phyloP scores from a whole-genome alignment of 495 filamentous ascomycete genomes.

The Trichoderma erinaceum region DNA sequence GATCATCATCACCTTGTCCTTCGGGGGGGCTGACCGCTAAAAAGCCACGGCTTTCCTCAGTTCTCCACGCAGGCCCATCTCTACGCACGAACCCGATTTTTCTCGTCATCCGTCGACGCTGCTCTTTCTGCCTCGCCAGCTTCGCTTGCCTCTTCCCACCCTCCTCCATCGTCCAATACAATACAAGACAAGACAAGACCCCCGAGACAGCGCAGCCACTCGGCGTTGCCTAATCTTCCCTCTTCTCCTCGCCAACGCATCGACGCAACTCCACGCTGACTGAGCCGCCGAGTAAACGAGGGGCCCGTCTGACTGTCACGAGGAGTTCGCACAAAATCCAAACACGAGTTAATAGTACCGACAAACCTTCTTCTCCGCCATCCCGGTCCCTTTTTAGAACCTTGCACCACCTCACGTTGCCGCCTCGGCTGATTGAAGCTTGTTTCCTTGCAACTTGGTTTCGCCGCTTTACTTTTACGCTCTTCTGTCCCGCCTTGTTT shows the following conservation, averaged over 20 bases:
- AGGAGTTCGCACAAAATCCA: background rate
- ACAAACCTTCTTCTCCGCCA: background rate
- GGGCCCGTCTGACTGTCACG: background rate
- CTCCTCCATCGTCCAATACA: background rate
- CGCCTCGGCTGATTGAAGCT: background rate
- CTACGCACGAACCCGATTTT: constrained; percentile 7
- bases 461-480: background rate
- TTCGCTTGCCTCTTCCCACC: background rate
- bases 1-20: constrained; percentile 12
- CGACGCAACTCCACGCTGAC: constrained; percentile 11
- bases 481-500: background rate
- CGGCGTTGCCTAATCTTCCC: background rate
- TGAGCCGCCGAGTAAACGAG: background rate
- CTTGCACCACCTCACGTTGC: background rate
- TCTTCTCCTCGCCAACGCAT: background rate
- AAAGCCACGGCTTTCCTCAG: constrained; percentile 5
- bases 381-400: background rate
- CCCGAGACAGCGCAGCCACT: constrained; percentile 2
- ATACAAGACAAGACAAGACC: background rate
- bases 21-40: constrained; percentile 12
- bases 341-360: background rate
- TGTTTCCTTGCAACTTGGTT: background rate
- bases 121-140: constrained; percentile 4
- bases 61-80: background rate
- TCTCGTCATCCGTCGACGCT: background rate